Percentiles rank a stretch among this genome's conserved stretches.
phyloP scores from a whole-genome alignment of 495 filamentous ascomycete species.

The Aspergillus saccharolyticus region DNA sequence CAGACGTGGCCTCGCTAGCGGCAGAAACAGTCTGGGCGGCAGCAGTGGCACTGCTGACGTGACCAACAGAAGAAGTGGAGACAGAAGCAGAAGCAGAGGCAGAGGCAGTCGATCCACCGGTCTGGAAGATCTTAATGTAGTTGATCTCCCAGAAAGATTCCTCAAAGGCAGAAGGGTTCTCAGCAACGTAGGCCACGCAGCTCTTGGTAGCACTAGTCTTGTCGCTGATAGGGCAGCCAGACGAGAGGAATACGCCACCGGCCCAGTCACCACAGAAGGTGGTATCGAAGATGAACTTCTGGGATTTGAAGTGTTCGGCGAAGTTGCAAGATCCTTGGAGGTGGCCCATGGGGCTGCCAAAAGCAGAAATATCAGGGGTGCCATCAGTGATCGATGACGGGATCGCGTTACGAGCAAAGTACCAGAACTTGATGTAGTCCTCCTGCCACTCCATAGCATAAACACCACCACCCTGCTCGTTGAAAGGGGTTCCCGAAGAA shows the following conservation, averaged over 20 bases:
- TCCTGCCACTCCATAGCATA: conserved; percentile 75
- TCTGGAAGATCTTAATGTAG: conserved; percentile 59
- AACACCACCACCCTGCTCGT: conserved; percentile 65
- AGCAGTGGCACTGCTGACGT: not conserved
- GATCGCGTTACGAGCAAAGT: conserved; percentile 61
- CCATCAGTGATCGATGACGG: conserved; percentile 53
- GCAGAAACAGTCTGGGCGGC: not conserved
- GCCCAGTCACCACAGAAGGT: conserved; percentile 92
- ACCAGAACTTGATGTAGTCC: conserved; percentile 66
- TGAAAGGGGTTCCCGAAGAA: conserved; percentile 71
- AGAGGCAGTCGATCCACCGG: conserved; percentile 12
- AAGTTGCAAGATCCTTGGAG: conserved; percentile 65
- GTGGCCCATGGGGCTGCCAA: conserved; percentile 62
- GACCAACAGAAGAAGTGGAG: conserved; percentile 1
- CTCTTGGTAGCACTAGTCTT: conserved; percentile 35
- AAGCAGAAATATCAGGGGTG: conserved; percentile 56
- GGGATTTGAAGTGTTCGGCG: conserved; percentile 57
- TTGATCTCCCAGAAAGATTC: conserved; percentile 71
- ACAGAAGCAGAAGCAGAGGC: not conserved
- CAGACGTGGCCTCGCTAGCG: too few relatives aligned
- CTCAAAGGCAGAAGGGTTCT: conserved; percentile 53
- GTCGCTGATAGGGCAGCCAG: conserved; percentile 35
- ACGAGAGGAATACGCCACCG: conserved; percentile 49
- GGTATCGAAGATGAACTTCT: conserved; percentile 75
- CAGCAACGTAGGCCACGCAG: conserved; percentile 62